These are phyloP conservation scores for Ogataea naganishii DNA, from an alignment of 805 yeast genomes.

Conservation along the genomic window DNA sequence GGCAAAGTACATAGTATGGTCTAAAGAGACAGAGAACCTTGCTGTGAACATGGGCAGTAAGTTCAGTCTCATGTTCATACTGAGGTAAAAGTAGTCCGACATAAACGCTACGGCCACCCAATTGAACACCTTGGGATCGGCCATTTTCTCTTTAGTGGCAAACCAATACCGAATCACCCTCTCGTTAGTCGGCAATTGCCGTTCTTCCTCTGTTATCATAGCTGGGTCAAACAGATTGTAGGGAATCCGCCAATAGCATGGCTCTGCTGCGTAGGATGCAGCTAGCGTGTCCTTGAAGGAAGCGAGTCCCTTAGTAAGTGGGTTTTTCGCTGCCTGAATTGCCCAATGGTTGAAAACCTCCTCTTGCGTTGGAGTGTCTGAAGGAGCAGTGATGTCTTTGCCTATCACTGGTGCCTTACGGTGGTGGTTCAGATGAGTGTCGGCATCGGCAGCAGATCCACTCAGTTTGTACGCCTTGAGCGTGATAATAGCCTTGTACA, in stretches of 20 bases:
- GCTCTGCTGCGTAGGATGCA: slow-evolving; percentile 22
- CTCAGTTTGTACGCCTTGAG: slow-evolving; percentile 25
- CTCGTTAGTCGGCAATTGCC: slow-evolving; percentile 9
- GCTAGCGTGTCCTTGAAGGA: too few relatives aligned
- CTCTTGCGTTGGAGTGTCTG: slow-evolving; percentile 18
- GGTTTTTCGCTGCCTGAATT: slow-evolving; percentile 12
- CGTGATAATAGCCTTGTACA: slow-evolving; percentile 44
- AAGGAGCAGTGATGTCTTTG: slow-evolving; percentile 18
- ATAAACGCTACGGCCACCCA: slow-evolving; percentile 52
- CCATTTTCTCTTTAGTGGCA: slow-evolving; percentile 15
- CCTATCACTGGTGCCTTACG: slow-evolving; percentile 20
- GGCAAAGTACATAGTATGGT: slow-evolving; percentile 62
- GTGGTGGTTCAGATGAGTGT: slow-evolving; percentile 21
- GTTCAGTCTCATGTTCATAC: slow-evolving; percentile 43
- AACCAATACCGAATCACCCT: slow-evolving; percentile 24
- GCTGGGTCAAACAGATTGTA: slow-evolving; percentile 22
- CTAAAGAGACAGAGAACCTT: slow-evolving; percentile 51
- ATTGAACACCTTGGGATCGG: slow-evolving; percentile 26
- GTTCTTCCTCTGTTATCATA: slow-evolving; percentile 12
- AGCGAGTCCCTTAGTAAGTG: too few relatives aligned
- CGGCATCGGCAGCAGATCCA: slow-evolving; percentile 23
- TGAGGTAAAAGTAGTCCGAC: slow-evolving; percentile 48
- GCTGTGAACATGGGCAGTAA: slow-evolving; percentile 35
- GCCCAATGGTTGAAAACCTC: slow-evolving; percentile 22
- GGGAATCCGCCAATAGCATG: slow-evolving; percentile 25